Conservation (phyloP, 1,284 basidiomycete species). For the Meira nashicola region DNA sequence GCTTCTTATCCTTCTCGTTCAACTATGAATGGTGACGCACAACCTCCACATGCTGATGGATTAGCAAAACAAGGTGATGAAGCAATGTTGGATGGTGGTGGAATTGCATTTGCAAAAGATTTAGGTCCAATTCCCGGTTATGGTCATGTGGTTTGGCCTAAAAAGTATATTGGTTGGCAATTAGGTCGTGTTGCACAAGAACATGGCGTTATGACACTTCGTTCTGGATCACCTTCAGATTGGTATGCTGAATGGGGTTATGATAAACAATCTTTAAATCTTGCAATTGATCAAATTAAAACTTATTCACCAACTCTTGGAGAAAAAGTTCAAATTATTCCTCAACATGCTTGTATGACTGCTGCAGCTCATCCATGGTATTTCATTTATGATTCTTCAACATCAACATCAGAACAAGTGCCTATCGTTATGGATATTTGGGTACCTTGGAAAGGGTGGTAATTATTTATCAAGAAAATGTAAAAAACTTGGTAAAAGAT, state of each 20-base stretch:
- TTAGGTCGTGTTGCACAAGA: constrained; percentile 71
- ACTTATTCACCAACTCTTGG: constrained; percentile 3
- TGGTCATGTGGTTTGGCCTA: constrained; percentile 59
- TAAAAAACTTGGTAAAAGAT: too few species aligned
- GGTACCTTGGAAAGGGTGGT: constrained; percentile 90
- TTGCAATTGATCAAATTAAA: background rate
- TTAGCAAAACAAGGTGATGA: constrained; percentile 7
- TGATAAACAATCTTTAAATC: background rate
- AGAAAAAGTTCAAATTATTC: constrained; percentile 51
- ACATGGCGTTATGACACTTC: constrained; percentile 65
- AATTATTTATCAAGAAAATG: too few species aligned
- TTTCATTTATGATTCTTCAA: constrained; percentile 66
- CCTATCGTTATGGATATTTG: constrained; percentile 70
- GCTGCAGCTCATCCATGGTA: constrained; percentile 73
- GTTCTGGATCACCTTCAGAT: background rate
- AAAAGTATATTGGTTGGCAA: constrained; percentile 62
- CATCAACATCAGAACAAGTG: constrained; percentile 26
- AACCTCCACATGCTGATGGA: constrained; percentile 1
- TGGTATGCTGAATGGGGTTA: constrained; percentile 2
- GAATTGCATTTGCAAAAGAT: constrained; percentile 58
- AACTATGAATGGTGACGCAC: background rate
- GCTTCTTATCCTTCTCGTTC: constrained; percentile 65
- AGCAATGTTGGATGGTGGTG: constrained; percentile 12
- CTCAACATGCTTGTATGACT: constrained; percentile 64
- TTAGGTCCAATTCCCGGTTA: constrained; percentile 67